Evolutionary conservation across 2,329 filamentous ascomycete genomes (phyloP).

Genomic region (Phialemonium atrogriseum): DNA sequence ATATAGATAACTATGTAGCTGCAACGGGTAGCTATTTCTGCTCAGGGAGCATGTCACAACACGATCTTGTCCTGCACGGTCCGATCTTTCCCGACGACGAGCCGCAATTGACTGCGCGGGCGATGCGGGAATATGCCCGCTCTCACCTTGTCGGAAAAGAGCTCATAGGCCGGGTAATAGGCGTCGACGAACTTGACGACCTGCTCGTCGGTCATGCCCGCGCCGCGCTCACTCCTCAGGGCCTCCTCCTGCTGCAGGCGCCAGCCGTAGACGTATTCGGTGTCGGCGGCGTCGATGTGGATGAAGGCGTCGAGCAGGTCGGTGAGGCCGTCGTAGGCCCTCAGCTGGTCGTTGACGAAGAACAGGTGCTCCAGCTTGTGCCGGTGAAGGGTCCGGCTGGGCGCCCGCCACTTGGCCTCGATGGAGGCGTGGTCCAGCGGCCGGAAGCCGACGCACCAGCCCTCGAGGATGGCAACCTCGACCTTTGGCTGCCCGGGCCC

Average conservation of each 20-base stretch:
- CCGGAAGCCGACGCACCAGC: conserved; percentile 85
- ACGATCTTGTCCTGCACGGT: conserved; percentile 47
- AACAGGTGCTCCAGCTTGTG: conserved; percentile 41
- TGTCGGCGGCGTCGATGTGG: conserved; percentile 61
- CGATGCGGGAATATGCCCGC: conserved; percentile 44
- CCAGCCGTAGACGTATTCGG: conserved; percentile 76
- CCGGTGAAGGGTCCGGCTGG: conserved; percentile 33
- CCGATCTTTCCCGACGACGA: conserved; percentile 53
- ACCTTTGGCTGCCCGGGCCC: conserved; percentile 37
- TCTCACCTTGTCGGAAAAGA: conserved; percentile 54
- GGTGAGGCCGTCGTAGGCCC: conserved; percentile 39
- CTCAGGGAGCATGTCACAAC: too few relatives aligned
- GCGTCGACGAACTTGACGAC: conserved; percentile 65
- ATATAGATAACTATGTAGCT: not conserved
- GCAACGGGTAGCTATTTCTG: too few relatives aligned
- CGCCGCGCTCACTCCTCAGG: conserved; percentile 57
- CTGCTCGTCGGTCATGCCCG: conserved; percentile 75
- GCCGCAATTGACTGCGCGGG: conserved; percentile 47
- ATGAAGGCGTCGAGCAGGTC: conserved; percentile 45
- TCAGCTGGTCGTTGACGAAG: conserved; percentile 40
- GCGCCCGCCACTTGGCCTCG: conserved; percentile 40
- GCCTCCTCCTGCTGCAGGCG: conserved; percentile 70
- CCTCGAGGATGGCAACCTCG: conserved; percentile 72
- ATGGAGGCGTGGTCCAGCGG: conserved; percentile 44
- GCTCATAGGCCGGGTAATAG: conserved; percentile 65